Evolutionary conservation across 2,329 filamentous ascomycete genomes (phyloP).

Genomic region (Cryphonectria parasitica): DNA sequence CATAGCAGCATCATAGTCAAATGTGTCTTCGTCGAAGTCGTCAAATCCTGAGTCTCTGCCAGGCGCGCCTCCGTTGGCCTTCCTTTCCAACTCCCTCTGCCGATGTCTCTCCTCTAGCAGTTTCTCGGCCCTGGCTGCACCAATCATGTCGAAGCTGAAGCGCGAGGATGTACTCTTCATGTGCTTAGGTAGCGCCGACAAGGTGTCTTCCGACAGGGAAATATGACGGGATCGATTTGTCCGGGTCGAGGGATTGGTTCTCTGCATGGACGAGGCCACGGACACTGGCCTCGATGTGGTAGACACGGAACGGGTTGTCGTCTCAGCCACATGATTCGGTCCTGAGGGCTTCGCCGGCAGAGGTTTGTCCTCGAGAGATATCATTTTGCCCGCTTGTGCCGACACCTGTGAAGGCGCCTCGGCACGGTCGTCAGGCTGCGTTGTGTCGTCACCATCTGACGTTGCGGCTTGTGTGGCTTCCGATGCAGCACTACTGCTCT

Average conservation of each 20-base stretch:
- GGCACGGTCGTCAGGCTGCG: conserved; percentile 13
- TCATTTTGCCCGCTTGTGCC: conserved; percentile 4
- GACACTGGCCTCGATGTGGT: conserved; percentile 35
- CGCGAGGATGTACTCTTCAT: conserved; percentile 79
- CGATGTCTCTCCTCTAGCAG: conserved; percentile 74
- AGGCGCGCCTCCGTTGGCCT: conserved; percentile 44
- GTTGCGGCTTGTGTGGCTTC: conserved; percentile 20
- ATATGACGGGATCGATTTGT: conserved; percentile 55
- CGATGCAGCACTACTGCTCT: conserved; percentile 22
- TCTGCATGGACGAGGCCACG: conserved; percentile 27
- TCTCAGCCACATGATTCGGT: conserved; percentile 42
- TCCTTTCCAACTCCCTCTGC: conserved; percentile 66
- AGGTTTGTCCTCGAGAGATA: conserved; percentile 33
- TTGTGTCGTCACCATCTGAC: conserved; percentile 14
- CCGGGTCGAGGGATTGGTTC: conserved; percentile 41
- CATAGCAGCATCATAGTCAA: conserved; percentile 67
- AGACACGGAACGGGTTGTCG: conserved; percentile 37
- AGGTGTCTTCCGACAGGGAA: conserved; percentile 51
- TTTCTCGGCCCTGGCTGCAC: conserved; percentile 69
- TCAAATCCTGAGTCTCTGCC: conserved; percentile 59
- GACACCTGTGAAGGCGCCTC: conserved; percentile 21
- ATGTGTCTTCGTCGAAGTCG: conserved; percentile 64
- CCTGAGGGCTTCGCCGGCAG: conserved; percentile 39
- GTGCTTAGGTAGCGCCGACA: conserved; percentile 60
- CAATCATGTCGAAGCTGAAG: conserved; percentile 82